Evolutionary conservation across 1,139 yeast genomes (phyloP), one percentile per base, ranked within the genome.

Genomic region (Hansenula lynferdii): DNA sequence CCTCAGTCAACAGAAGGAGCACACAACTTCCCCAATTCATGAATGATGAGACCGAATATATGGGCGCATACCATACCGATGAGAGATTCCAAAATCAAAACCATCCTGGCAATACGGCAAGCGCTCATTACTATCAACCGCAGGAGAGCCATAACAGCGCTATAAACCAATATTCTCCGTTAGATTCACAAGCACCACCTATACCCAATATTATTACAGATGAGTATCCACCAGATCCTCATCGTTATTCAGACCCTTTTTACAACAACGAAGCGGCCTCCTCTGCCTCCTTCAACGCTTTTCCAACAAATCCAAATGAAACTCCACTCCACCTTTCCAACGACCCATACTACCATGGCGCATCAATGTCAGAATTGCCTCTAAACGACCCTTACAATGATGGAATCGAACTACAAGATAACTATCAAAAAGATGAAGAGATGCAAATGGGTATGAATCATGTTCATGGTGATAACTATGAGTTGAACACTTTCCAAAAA

Each of bases 401-500:
- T 16, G 26, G 26, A 5, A 31, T 36, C 19, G 49, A 47, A 35
- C 31, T 47, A 7, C 34, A 42, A 9, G 50, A 48, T 18, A 28
- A 29, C 9, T 42, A 25, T 11, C 26, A 31, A 16, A 37, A 32
- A 15, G 42, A 45, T 20, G 42, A 43, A n/a, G 53, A 50, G 29
- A 49, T 42, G 11, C 47, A 48, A 8, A 36, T 45, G 16, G 50
- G 48, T 2, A 34, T 42, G 28, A 42, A 45, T 18, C 44, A 45
- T 23, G 45, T 50, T 17, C 46, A 42, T 12, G 57, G 55, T 38
- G 55, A 52, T 31, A 49, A 50, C 29, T 52, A 52, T 31, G 55
- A 51, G 28, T 28, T 52, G 21, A 52, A 52, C 28, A 49, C 55
- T 2, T 49, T 51, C 37, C 50, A 48, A 14, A 38, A 42, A 18